Percentiles rank a stretch among this genome's conserved stretches.
Conservation (phyloP, 2,329 filamentous ascomycete species). For the Ophiosphaerella korrae region DNA sequence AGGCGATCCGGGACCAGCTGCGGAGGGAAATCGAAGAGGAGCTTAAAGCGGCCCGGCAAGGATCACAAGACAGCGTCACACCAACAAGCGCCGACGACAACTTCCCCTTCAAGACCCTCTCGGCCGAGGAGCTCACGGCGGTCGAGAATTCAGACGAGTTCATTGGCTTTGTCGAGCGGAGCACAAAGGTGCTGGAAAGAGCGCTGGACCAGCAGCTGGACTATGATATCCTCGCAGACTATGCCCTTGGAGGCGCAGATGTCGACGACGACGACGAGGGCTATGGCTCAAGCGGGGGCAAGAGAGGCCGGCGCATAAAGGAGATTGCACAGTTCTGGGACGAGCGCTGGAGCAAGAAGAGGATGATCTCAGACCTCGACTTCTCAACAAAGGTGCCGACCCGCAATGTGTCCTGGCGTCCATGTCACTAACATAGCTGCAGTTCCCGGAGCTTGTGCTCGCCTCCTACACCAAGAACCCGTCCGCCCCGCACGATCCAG, state of each 20-base stretch:
- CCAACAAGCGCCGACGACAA: conserved; percentile 56
- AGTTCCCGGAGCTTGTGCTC: conserved; percentile 87
- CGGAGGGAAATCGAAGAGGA: conserved; percentile 93
- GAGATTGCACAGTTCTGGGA: conserved; percentile 94
- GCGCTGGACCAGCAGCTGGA: conserved; percentile 93
- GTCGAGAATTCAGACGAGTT: conserved; percentile 94
- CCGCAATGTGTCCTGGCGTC: not conserved
- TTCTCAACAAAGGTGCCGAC: conserved; percentile 82
- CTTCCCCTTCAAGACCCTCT: conserved; percentile 81
- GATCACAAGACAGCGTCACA: conserved; percentile 41
- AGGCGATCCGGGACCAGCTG: conserved; percentile 84
- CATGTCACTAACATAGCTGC: conserved; percentile 23
- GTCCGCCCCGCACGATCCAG: conserved; percentile 88
- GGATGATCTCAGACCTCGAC: conserved; percentile 93
- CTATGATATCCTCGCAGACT: conserved; percentile 95
- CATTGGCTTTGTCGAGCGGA: conserved; percentile 90
- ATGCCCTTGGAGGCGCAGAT: conserved; percentile 76
- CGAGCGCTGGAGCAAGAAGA: conserved; percentile 94
- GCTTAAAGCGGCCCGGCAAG: conserved; percentile 67
- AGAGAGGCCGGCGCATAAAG: conserved; percentile 75
- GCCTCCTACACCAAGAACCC: conserved; percentile 98
- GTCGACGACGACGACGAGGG: conserved; percentile 84
- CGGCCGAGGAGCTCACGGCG: conserved; percentile 82
- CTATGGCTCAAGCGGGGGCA: conserved; percentile 70
- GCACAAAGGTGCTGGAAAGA: conserved; percentile 95